phyloP scores from a whole-genome alignment of 2,329 filamentous ascomycete genomes.

The Dactylellina parvicollis region DNA sequence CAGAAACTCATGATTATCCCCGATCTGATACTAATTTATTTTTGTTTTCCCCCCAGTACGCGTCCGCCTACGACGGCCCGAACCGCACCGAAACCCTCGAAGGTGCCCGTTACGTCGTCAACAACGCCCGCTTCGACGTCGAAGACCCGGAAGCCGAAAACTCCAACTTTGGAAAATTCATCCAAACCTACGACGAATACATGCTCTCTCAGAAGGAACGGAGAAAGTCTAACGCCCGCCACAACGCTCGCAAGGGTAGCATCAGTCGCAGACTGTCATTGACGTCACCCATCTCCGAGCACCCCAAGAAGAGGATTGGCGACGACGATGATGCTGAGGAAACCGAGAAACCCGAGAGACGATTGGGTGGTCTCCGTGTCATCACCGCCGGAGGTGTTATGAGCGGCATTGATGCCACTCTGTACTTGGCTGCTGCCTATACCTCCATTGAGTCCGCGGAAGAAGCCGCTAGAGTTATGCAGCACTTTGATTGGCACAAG shows the following conservation, averaged over 20 bases:
- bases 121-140: constrained; percentile 87
- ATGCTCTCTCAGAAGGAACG: constrained; percentile 75
- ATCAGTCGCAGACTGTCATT: constrained; percentile 67
- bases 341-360: constrained; percentile 68
- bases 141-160: constrained; percentile 77
- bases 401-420: constrained; percentile 81
- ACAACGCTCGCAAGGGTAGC: constrained; percentile 79
- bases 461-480: constrained; percentile 78
- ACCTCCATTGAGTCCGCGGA: constrained; percentile 79
- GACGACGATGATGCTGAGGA: constrained; percentile 31
- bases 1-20: too few relatives aligned
- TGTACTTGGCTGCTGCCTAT: constrained; percentile 86
- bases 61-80: constrained; percentile 28
- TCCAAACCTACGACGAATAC: constrained; percentile 63
- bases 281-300: too few relatives aligned
- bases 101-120: constrained; percentile 83
- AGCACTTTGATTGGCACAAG: constrained; percentile 82
- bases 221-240: constrained; percentile 82
- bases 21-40: too few relatives aligned
- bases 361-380: constrained; percentile 72
- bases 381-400: constrained; percentile 82
- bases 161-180: constrained; percentile 61
- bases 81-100: constrained; percentile 84
- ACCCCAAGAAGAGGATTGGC: too few relatives aligned
- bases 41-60: constrained; percentile 7